Base-by-base conservation (phyloP, 1,284 basidiomycete genomes). In the Mycosarcoma mackinlayi region DNA sequence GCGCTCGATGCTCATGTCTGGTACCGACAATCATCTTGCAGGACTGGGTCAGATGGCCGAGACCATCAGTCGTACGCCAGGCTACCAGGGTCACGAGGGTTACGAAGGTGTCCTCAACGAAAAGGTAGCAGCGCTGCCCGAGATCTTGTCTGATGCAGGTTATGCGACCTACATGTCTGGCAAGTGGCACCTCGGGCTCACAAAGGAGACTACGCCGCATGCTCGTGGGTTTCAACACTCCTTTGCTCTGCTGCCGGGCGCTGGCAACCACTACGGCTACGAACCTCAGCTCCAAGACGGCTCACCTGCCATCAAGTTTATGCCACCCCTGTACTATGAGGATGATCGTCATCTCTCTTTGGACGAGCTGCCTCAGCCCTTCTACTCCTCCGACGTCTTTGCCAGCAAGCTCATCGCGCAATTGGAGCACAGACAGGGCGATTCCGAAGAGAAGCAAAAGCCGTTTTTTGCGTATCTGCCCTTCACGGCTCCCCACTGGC, bases 111-210 rank as follows among this genome's bases (percentile, higher is more conserved):
- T 75, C 21, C 59, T 75, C 23, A 75, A 75, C 46, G 45, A 59
- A 14, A 39, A 38, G 11, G 77, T 81, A 23, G 80, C 77, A 3
- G 77, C 80, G 18, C 52, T 82, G 13, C 80, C 79, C 13, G 79
- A 80, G 40, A 73, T 81, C 31, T 38, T 82, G n/a, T 55, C 45
- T 13, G 79, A 81, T 59, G 59, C 61, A 4, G 75, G 74, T 6
- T 35, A 57, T 42, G 9, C 21, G 11, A 53, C 44, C 23, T 55
- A 18, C n/a, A 59, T 75, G 49, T 21, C 50, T 18, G 71, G 61
- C n/a, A 81, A 80, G 59, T 83, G 82, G 82, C 82, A 83, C 47
- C 67, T 83, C 8, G 82, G 81, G 25, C 70, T 83, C n/a, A 59
- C 72, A 10, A 37, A 37, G 37, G 70, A 73, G 40, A 52, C 45